These are phyloP conservation scores for Penicillium occitanis DNA, from an alignment of 2,329 filamentous ascomycete genomes.

Conservation along the genomic window DNA sequence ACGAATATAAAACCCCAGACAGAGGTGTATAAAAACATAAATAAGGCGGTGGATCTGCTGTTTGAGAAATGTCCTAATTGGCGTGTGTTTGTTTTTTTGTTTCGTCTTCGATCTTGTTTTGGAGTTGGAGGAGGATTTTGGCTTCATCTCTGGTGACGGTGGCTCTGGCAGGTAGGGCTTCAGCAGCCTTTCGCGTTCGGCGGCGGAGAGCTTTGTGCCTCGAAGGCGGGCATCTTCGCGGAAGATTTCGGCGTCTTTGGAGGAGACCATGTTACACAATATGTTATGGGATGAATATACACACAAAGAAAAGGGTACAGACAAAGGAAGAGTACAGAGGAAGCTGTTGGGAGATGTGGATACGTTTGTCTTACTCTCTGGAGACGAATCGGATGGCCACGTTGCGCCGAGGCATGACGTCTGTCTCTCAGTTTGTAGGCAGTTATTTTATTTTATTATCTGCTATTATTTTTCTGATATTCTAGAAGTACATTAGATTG, in stretches of 20 bases:
- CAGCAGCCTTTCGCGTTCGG: conserved; percentile 54
- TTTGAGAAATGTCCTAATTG: conserved; percentile 47
- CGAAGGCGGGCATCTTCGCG: conserved; percentile 42
- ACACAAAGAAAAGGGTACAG: neutral
- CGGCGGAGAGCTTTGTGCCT: conserved; percentile 42
- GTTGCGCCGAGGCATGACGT: conserved; percentile 9
- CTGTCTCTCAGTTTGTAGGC: neutral
- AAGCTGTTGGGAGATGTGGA: conserved; percentile 10
- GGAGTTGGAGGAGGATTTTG: neutral
- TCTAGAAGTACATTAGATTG: neutral
- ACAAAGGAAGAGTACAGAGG: neutral
- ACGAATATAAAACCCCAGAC: conserved; percentile 88
- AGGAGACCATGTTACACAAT: conserved; percentile 33
- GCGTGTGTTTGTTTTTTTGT: conserved; percentile 25
- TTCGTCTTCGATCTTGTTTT: conserved; percentile 8
- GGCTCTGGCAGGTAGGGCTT: conserved; percentile 55
- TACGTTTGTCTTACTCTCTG: neutral
- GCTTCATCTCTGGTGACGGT: neutral
- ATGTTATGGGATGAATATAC: neutral
- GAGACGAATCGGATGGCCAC: conserved; percentile 8
- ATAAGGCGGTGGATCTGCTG: conserved; percentile 46
- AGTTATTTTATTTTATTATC: neutral
- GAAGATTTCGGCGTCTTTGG: conserved; percentile 36
- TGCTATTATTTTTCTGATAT: neutral
- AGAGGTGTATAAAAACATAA: conserved; percentile 59